These are phyloP conservation scores for Pascua guehoae DNA, from an alignment of 1,284 basidiomycete genomes.

Conservation along the genomic window DNA sequence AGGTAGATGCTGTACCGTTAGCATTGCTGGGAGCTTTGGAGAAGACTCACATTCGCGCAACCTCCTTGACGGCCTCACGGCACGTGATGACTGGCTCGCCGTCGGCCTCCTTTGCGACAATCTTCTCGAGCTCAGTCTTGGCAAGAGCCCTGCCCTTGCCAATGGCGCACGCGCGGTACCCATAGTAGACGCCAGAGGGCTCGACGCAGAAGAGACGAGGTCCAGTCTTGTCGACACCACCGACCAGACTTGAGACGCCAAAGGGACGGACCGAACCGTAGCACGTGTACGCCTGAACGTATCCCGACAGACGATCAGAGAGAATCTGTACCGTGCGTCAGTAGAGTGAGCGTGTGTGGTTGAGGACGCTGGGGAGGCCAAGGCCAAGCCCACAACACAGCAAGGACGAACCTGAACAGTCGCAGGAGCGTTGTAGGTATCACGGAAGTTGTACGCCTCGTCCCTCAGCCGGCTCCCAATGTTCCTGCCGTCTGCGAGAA, in stretches of 20 bases:
- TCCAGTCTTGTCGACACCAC: constrained; percentile 81
- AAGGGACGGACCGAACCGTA: constrained; percentile 98
- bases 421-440: constrained; percentile 69
- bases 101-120: constrained; percentile 48
- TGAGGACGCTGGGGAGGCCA: too few relatives aligned
- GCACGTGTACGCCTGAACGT: constrained; percentile 93
- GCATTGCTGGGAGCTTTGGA: background rate
- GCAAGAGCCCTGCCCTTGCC: constrained; percentile 96
- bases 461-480: constrained; percentile 79
- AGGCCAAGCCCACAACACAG: background rate
- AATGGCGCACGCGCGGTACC: constrained; percentile 88
- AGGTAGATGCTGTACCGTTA: constrained; percentile 73
- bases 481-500: constrained; percentile 90
- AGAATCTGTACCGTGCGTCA: too few relatives aligned
- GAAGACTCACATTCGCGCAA: constrained; percentile 81
- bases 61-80: constrained; percentile 83
- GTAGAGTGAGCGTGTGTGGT: background rate
- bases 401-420: constrained; percentile 67
- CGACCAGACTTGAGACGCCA: constrained; percentile 88
- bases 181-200: constrained; percentile 90
- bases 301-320: constrained; percentile 81
- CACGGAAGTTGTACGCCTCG: constrained; percentile 74
- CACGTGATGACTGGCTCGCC: constrained; percentile 51
- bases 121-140: constrained; percentile 97
- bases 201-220: constrained; percentile 89